Conservation (phyloP, 352 stramenopile species). For the Globisporangium alternatum region DNA sequence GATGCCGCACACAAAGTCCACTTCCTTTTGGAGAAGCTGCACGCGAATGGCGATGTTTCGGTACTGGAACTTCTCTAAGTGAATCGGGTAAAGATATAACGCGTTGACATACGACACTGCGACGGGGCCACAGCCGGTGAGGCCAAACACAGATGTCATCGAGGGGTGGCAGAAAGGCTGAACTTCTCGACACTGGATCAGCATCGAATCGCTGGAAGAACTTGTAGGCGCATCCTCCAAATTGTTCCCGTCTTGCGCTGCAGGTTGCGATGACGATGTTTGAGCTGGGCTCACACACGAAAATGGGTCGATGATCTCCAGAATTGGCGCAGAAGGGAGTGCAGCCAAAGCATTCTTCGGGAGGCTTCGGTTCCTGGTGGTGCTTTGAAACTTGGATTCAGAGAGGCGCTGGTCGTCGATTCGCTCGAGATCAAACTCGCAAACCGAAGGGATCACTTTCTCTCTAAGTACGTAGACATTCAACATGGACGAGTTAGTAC, state of each 20-base stretch:
- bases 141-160: constrained; percentile 30
- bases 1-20: constrained; percentile 40
- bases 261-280: background rate
- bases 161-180: constrained; percentile 59
- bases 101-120: constrained; percentile 54
- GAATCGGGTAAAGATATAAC: constrained; percentile 65
- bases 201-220: background rate
- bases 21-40: constrained; percentile 53
- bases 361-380: constrained; percentile 1
- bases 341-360: constrained; percentile 2
- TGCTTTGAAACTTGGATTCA: constrained; percentile 38
- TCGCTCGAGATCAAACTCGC: constrained; percentile 55
- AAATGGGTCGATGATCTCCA: constrained; percentile 38
- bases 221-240: background rate
- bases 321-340: constrained; percentile 4
- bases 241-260: constrained; percentile 1
- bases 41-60: constrained; percentile 68
- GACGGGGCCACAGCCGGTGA: constrained; percentile 47
- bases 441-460: constrained; percentile 43
- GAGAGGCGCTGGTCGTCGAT: constrained; percentile 39
- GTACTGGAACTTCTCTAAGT: constrained; percentile 61
- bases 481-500: background rate
- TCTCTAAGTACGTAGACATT: constrained; percentile 32
- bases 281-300: constrained; percentile 13
- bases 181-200: constrained; percentile 44